A percentile compares a stretch with the other conserved stretches of the same genome.
These are phyloP conservation scores for Zygosaccharomyces siamensis DNA, from an alignment of 805 yeast species.

Conservation along the genomic window DNA sequence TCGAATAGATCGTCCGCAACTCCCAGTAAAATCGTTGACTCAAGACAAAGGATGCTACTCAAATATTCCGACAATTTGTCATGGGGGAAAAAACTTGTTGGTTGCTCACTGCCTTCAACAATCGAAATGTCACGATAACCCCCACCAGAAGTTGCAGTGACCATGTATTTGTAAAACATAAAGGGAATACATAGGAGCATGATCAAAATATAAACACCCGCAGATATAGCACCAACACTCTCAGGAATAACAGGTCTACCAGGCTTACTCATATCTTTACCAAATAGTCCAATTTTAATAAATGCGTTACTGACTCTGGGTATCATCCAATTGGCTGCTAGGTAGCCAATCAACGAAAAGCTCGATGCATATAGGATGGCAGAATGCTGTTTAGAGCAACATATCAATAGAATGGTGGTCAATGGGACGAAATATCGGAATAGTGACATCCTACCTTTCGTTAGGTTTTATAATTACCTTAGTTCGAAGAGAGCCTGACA, in stretches of 20 bases:
- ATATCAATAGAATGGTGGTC: conserved; percentile 14
- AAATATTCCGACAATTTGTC: conserved; percentile 78
- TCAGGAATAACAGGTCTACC: conserved; percentile 79
- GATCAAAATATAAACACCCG: conserved; percentile 70
- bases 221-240: conserved; percentile 86
- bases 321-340: conserved; percentile 53
- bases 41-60: conserved; percentile 77
- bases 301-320: conserved; percentile 67
- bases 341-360: conserved; percentile 62
- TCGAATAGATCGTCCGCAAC: conserved; percentile 93
- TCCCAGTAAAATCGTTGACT: conserved; percentile 80
- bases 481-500: not conserved
- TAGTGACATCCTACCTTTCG: conserved; percentile 7
- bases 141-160: conserved; percentile 53
- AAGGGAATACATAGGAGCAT: conserved; percentile 87
- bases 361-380: conserved; percentile 50
- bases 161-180: conserved; percentile 71
- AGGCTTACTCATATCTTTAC: conserved; percentile 76
- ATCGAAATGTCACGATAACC: conserved; percentile 42
- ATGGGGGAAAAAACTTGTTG: conserved; percentile 56
- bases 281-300: conserved; percentile 73
- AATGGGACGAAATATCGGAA: conserved; percentile 11
- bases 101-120: conserved; percentile 13
- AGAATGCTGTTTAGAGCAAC: conserved; percentile 23
- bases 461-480: not conserved